Evolutionary conservation across 441 rosid species (phyloP).

Genomic region (Pelargonium fulgidum): DNA sequence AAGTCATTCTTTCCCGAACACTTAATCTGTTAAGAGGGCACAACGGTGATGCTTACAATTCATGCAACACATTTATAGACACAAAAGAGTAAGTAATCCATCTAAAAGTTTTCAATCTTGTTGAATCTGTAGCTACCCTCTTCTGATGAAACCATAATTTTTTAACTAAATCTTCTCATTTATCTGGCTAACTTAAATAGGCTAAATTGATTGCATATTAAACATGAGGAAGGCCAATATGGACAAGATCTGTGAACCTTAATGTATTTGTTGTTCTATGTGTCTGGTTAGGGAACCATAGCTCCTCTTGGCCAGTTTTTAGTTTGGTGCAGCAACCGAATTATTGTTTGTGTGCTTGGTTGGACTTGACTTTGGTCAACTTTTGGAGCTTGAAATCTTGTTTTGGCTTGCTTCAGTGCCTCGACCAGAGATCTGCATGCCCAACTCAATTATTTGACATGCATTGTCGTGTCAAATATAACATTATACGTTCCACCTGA

Average conservation of each 20-base stretch:
- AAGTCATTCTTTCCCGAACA: slow-evolving; percentile 72
- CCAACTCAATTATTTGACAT: not conserved
- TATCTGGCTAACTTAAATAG: not conserved
- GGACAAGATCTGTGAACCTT: slow-evolving; percentile 7
- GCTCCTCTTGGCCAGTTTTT: not conserved
- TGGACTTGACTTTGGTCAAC: slow-evolving; percentile 3
- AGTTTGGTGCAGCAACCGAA: not conserved
- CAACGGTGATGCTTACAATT: slow-evolving; percentile 35
- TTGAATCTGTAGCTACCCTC: not conserved
- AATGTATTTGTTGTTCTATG: not conserved
- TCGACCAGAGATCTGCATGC: not conserved
- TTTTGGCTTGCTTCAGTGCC: slow-evolving; percentile 5
- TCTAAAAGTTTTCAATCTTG: not conserved
- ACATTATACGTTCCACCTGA: not conserved
- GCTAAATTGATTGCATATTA: not conserved
- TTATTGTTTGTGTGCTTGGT: not conserved
- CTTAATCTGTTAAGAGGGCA: slow-evolving; percentile 56
- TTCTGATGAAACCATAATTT: not conserved
- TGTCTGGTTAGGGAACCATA: not conserved
- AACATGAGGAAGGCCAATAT: slow-evolving; percentile 9
- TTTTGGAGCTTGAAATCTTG: not conserved
- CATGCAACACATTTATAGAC: slow-evolving; percentile 59
- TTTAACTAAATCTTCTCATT: slow-evolving; percentile 4
- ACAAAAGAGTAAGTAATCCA: slow-evolving; percentile 66
- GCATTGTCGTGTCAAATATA: not conserved